phyloP scores from a whole-genome alignment of 352 stramenopile species.

The Phytophthora megakarya region DNA sequence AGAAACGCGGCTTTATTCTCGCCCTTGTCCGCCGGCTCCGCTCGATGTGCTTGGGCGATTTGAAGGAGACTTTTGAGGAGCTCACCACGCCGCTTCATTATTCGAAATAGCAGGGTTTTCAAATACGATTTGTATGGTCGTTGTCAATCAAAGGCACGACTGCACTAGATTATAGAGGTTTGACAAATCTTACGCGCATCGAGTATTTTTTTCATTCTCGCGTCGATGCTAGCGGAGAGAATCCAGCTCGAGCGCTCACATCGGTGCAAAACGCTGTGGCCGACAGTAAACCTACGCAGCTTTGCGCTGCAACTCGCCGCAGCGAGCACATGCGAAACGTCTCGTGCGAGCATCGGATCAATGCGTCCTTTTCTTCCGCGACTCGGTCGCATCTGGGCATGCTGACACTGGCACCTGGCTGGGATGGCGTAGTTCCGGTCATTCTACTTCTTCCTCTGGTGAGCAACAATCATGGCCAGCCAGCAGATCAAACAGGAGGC shows the following conservation, averaged over 20 bases:
- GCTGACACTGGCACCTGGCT: constrained; percentile 30
- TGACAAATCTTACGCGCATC: constrained; percentile 34
- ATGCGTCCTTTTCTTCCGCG: constrained; percentile 40
- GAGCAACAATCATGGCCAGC: constrained; percentile 32
- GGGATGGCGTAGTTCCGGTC: constrained; percentile 21
- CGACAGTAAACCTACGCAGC: constrained; percentile 34
- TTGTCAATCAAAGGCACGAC: neutral
- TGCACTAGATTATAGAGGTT: constrained; percentile 17
- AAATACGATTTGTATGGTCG: neutral
- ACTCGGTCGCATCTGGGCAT: constrained; percentile 34
- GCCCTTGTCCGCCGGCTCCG: constrained; percentile 34
- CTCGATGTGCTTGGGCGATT: constrained; percentile 24
- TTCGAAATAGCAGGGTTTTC: constrained; percentile 12
- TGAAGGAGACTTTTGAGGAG: constrained; percentile 20
- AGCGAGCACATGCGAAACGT: constrained; percentile 38
- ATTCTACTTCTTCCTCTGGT: constrained; percentile 37
- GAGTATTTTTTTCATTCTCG: constrained; percentile 38
- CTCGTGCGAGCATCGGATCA: constrained; percentile 23
- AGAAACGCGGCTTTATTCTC: constrained; percentile 18
- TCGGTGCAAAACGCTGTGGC: constrained; percentile 26
- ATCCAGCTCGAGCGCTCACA: constrained; percentile 29
- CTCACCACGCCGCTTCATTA: constrained; percentile 33
- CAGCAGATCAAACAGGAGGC: constrained; percentile 25
- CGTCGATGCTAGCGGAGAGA: constrained; percentile 39
- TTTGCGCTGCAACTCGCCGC: constrained; percentile 22